phyloP scores from a whole-genome alignment of 441 rosid species.

The Metrosideros polymorpha region DNA sequence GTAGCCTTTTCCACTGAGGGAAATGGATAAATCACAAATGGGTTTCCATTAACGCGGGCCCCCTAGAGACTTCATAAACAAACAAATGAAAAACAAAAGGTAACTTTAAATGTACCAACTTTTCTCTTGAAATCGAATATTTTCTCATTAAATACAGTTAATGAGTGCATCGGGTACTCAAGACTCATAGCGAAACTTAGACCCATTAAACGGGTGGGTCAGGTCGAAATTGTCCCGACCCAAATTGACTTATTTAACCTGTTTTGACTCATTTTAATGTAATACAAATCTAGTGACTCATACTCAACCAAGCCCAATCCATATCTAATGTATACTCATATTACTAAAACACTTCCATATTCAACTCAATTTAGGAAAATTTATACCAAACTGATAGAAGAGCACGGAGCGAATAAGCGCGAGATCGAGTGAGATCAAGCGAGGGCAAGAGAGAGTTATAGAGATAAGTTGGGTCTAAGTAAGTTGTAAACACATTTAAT shows the following conservation, averaged over 20 bases:
- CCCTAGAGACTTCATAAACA: background rate
- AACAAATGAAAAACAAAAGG: background rate
- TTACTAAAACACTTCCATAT: accelerated
- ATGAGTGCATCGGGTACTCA: no score
- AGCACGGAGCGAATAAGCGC: no score
- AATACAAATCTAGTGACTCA: no score
- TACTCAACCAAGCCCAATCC: no score
- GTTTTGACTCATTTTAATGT: no score
- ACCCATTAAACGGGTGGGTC: background rate
- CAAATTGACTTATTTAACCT: no score
- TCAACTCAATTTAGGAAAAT: no score
- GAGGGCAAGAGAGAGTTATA: no score
- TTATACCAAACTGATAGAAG: background rate
- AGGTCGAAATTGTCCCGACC: accelerated
- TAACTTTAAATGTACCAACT: background rate
- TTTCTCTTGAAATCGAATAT: background rate
- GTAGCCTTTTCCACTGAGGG: background rate
- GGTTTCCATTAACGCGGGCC: background rate
- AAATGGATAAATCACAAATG: background rate
- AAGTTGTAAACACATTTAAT: no score
- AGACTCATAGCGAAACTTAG: no score
- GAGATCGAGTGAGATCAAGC: no score
- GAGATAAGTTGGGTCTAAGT: background rate
- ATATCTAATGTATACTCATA: no score
- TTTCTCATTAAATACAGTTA: background rate